Conservation (phyloP, 768 basidiomycete species). For the Cystofilobasidium macerans region DNA sequence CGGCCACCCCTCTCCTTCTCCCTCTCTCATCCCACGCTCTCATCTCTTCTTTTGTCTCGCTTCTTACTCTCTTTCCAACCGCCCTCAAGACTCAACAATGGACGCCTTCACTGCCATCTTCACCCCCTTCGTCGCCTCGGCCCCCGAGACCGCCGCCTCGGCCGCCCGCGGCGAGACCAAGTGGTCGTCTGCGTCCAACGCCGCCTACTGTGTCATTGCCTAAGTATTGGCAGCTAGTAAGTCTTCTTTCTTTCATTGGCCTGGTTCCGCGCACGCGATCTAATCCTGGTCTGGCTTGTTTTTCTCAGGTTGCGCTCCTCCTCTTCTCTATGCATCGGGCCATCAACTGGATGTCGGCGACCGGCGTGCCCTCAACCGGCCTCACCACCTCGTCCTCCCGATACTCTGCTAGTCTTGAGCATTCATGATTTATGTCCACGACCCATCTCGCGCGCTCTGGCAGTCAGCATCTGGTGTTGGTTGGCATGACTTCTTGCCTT, state of each 20-base stretch:
- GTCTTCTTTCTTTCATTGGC: neutral
- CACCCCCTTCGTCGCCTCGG: neutral
- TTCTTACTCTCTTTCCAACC: neutral
- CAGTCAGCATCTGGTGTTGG: too few relatives aligned
- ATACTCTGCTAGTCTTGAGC: too few relatives aligned
- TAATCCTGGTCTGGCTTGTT: too few relatives aligned
- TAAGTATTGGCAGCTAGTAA: neutral
- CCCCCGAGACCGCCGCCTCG: constrained; percentile 3
- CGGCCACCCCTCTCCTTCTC: neutral
- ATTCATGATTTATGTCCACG: too few relatives aligned
- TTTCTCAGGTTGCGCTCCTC: neutral
- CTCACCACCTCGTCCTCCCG: too few relatives aligned
- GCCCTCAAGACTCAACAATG: neutral
- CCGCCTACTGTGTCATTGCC: neutral
- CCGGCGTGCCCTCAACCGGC: too few relatives aligned
- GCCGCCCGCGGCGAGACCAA: neutral
- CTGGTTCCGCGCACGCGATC: too few relatives aligned
- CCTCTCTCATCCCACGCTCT: neutral
- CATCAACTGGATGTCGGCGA: too few relatives aligned
- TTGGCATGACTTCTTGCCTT: too few relatives aligned
- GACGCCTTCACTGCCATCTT: neutral
- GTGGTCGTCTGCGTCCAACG: too few relatives aligned
- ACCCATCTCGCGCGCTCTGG: too few relatives aligned
- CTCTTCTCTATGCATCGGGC: too few relatives aligned
- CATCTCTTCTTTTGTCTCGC: neutral